Evolutionary conservation across 2,329 filamentous ascomycete genomes (phyloP).

Genomic region (Albophoma yamanashiensis): DNA sequence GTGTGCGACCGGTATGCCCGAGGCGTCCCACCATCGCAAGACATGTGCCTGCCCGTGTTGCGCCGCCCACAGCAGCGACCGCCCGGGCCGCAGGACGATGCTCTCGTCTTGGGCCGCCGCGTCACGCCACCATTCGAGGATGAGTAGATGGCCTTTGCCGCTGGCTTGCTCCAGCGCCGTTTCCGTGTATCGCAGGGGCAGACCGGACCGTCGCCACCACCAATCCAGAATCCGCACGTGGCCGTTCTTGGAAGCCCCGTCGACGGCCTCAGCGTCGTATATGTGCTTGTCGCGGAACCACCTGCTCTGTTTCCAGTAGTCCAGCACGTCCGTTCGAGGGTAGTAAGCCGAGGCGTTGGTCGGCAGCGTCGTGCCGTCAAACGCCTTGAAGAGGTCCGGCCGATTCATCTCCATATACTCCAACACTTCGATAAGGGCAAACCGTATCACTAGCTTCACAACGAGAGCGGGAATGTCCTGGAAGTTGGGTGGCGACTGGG

Average conservation of each 20-base stretch:
- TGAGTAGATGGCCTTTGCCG: slow-evolving; percentile 70
- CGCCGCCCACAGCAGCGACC: slow-evolving; percentile 72
- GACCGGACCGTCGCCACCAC: slow-evolving; percentile 73
- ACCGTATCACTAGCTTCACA: slow-evolving; percentile 85
- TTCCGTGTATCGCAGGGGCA: slow-evolving; percentile 78
- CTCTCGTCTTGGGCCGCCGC: slow-evolving; percentile 49
- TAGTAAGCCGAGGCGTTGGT: slow-evolving; percentile 85
- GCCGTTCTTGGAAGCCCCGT: slow-evolving; percentile 77
- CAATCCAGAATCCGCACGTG: slow-evolving; percentile 80
- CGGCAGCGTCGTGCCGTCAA: slow-evolving; percentile 74
- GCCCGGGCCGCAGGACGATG: slow-evolving; percentile 65
- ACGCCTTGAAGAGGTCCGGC: slow-evolving; percentile 71
- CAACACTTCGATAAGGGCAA: slow-evolving; percentile 71
- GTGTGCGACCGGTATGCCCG: slow-evolving; percentile 67
- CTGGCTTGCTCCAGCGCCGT: slow-evolving; percentile 80
- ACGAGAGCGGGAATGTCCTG: slow-evolving; percentile 65
- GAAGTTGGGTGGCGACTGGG: slow-evolving; percentile 59
- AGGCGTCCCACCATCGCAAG: slow-evolving; percentile 80
- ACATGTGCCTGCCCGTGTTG: slow-evolving; percentile 71
- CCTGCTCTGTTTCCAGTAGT: slow-evolving; percentile 81
- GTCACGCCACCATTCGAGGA: slow-evolving; percentile 89
- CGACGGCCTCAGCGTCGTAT: slow-evolving; percentile 75
- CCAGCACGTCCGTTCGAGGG: slow-evolving; percentile 71
- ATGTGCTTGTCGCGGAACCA: slow-evolving; percentile 72
- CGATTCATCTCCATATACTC: slow-evolving; percentile 53